Conservation (phyloP, 2,329 filamentous ascomycete genomes). For the Didymella keratinophila region DNA sequence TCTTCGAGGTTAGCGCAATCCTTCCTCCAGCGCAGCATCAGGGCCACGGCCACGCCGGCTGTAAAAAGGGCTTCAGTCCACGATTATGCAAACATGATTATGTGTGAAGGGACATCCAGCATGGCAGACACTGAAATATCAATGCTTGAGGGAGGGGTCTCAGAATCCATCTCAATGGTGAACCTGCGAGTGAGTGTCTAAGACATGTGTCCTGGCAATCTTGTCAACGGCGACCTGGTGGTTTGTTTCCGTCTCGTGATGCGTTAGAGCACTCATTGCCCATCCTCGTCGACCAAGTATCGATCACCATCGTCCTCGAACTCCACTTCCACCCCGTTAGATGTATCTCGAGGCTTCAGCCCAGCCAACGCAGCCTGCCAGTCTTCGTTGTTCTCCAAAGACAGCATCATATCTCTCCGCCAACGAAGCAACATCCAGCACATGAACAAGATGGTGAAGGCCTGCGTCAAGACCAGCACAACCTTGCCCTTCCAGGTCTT, state of each 20-base stretch:
- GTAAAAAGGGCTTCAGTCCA: neutral
- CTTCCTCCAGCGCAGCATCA: neutral
- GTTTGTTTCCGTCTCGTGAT: neutral
- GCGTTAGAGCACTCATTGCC: neutral
- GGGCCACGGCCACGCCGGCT: too few species aligned
- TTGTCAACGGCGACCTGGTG: neutral
- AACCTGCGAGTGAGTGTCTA: neutral
- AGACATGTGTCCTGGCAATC: too few species aligned
- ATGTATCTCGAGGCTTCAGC: neutral
- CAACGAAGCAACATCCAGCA: constrained; percentile 9
- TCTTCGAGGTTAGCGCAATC: neutral
- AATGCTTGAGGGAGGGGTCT: neutral
- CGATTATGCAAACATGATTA: neutral
- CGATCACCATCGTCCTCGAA: constrained; percentile 15
- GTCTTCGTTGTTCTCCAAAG: neutral
- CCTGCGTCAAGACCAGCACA: constrained; percentile 21
- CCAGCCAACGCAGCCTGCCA: constrained; percentile 1
- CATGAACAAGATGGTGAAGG: constrained; percentile 10
- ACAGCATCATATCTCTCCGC: constrained; percentile 2
- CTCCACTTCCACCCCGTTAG: neutral
- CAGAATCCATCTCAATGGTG: neutral
- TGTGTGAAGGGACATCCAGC: neutral
- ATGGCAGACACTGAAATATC: neutral
- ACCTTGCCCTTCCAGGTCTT: constrained; percentile 19
- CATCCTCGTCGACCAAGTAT: neutral